Percentiles rank a stretch among this genome's conserved stretches.
These are phyloP conservation scores for Elaphomyces granulatus DNA, from an alignment of 495 filamentous ascomycete species.

Conservation along the genomic window DNA sequence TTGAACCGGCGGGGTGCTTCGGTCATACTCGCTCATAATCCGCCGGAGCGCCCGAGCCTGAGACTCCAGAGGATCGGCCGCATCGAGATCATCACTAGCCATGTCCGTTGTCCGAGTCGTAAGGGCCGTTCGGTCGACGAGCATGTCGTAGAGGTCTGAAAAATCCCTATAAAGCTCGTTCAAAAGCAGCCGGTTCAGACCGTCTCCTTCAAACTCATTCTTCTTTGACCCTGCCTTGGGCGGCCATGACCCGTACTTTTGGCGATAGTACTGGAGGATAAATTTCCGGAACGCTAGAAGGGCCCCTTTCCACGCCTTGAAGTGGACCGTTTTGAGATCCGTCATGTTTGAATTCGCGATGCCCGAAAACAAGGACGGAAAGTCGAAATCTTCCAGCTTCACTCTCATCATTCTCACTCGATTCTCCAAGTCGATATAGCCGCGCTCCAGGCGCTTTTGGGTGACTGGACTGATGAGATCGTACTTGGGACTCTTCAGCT, in stretches of 20 bases:
- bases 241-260: constrained; percentile 82
- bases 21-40: constrained; percentile 74
- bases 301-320: constrained; percentile 63
- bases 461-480: constrained; percentile 54
- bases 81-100: constrained; percentile 24
- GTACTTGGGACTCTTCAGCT: constrained; percentile 52
- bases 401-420: constrained; percentile 51
- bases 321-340: constrained; percentile 65
- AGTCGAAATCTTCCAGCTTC: constrained; percentile 72
- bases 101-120: constrained; percentile 39
- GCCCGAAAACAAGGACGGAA: constrained; percentile 81
- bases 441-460: constrained; percentile 63
- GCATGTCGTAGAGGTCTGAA: constrained; percentile 71
- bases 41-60: constrained; percentile 46
- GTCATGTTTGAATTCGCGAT: constrained; percentile 62
- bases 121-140: constrained; percentile 54
- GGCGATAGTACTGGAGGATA: constrained; percentile 62
- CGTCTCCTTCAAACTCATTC: constrained; percentile 71
- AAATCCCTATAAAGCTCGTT: constrained; percentile 76
- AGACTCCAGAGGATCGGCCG: constrained; percentile 29
- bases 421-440: constrained; percentile 60
- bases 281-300: constrained; percentile 64
- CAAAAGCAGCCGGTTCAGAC: constrained; percentile 72
- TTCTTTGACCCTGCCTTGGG: constrained; percentile 86
- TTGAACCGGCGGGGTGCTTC: constrained; percentile 71